These are phyloP conservation scores for Leishmania braziliensis DNA, from an alignment of 208 protist genomes.

Conservation along the genomic window DNA sequence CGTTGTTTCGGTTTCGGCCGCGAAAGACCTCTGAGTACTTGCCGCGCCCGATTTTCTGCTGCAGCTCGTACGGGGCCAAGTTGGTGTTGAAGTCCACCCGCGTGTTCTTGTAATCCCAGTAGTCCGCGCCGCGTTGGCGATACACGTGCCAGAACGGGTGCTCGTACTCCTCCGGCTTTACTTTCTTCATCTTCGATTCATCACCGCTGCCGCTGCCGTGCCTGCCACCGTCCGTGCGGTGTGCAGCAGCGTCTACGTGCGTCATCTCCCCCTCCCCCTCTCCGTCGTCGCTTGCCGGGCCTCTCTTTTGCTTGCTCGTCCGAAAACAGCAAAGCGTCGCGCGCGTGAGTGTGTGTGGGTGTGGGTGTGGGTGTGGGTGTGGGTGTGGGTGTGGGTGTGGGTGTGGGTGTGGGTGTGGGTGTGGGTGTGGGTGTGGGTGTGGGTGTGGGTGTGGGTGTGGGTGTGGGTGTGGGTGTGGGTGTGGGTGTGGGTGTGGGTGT, in stretches of 20 bases:
- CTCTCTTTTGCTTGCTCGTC: no score
- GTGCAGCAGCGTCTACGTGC: background rate
- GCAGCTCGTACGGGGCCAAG: conserved; percentile 96
- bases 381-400: background rate
- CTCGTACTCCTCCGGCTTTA: conserved; percentile 38
- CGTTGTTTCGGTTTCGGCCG: conserved; percentile 90
- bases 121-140: conserved; percentile 76
- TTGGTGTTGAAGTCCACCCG: conserved; percentile 80
- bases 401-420: background rate
- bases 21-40: conserved; percentile 99
- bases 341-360: background rate
- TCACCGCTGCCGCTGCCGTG: conserved; percentile 1
- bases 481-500: background rate
- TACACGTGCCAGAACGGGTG: conserved; percentile 86
- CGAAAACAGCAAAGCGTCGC: background rate
- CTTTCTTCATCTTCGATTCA: conserved; percentile 22
- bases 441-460: background rate
- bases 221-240: background rate
- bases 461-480: background rate
- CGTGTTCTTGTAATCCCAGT: conserved; percentile 94
- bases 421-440: background rate
- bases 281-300: background rate
- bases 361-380: background rate
- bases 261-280: background rate
- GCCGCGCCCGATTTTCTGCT: conserved; percentile 95